Evolutionary conservation across 2,329 filamentous ascomycete genomes (phyloP).

Genomic region (Fusarium foetens): DNA sequence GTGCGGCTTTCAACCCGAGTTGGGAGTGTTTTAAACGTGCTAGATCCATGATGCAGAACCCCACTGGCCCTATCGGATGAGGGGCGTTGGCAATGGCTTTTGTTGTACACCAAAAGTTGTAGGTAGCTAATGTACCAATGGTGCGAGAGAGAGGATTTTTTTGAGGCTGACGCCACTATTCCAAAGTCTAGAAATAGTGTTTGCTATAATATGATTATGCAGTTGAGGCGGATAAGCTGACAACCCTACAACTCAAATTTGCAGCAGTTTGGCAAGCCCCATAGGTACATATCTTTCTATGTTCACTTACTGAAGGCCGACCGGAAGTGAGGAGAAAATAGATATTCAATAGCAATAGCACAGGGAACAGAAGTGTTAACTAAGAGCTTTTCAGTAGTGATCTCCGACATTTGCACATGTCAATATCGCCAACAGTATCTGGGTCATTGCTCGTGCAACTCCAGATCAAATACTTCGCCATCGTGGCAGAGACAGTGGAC

Average conservation of each 20-base stretch:
- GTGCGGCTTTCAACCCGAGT: constrained; percentile 14
- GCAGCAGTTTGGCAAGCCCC: too few relatives aligned
- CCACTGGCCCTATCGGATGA: constrained; percentile 13
- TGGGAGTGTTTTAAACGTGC: constrained; percentile 8
- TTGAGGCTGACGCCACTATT: not conserved
- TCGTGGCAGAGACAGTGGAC: not conserved
- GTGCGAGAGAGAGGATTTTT: not conserved
- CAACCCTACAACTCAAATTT: not conserved
- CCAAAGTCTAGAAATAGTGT: not conserved
- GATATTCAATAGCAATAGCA: not conserved
- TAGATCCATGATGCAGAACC: not conserved
- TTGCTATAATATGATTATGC: not conserved
- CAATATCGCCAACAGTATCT: not conserved
- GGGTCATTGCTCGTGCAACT: not conserved
- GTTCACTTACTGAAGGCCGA: not conserved
- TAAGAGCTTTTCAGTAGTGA: not conserved
- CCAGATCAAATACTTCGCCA: not conserved
- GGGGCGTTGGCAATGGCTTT: not conserved
- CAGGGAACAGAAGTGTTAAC: not conserved
- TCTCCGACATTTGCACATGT: not conserved
- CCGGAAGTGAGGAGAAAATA: not conserved
- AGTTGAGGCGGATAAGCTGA: not conserved
- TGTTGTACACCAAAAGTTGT: not conserved
- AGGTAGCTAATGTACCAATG: not conserved
- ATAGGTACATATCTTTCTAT: not conserved